Conservation (phyloP, 371 early-diverging fungal species). For the Mucor velutinosus region DNA sequence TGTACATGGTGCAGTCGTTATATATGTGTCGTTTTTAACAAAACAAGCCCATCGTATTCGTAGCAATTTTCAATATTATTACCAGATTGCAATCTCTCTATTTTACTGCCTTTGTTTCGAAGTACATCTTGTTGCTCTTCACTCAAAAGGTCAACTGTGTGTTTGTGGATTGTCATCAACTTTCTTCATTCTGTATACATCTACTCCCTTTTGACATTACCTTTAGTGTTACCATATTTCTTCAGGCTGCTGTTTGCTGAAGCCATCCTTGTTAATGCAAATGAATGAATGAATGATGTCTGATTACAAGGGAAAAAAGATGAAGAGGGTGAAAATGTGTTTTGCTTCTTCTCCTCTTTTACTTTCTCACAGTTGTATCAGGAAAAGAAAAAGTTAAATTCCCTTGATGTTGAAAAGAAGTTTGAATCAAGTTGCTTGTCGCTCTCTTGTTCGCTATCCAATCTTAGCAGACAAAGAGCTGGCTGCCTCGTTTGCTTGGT, state of each 20-base stretch:
- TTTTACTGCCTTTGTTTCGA: conserved; percentile 39
- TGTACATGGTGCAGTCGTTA: background rate
- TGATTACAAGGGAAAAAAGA: background rate
- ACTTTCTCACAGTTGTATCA: background rate
- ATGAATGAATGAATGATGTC: background rate
- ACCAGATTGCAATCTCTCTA: conserved; percentile 48
- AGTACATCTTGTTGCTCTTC: conserved; percentile 49
- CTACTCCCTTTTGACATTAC: background rate
- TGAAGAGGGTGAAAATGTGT: background rate
- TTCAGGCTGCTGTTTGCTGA: conserved; percentile 15
- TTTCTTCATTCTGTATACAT: background rate
- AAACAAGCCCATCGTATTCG: background rate
- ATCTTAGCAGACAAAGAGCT: background rate
- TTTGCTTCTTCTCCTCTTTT: background rate
- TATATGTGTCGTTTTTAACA: background rate
- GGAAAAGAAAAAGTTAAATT: background rate
- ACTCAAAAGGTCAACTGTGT: conserved; percentile 34
- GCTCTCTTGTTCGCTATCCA: background rate
- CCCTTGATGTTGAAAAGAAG: background rate
- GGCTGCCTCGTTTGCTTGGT: background rate
- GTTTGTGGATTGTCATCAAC: background rate
- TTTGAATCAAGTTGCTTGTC: background rate
- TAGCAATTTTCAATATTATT: background rate
- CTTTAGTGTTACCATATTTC: conserved; percentile 18
- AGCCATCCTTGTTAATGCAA: conserved; percentile 3